Evolutionary conservation across 2,329 filamentous ascomycete species (phyloP).

Genomic region (Elsinoe batatas): DNA sequence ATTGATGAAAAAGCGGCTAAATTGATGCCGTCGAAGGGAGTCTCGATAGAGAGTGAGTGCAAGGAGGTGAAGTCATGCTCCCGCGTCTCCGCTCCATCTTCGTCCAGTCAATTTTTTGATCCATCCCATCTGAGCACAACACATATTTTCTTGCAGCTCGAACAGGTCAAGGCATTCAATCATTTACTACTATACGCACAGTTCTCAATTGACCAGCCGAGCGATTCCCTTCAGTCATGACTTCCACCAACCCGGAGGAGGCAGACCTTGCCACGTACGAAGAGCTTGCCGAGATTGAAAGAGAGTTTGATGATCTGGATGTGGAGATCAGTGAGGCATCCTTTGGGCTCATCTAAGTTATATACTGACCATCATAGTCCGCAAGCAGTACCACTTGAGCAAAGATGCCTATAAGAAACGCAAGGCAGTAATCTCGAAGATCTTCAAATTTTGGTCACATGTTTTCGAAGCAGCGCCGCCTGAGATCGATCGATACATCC

Average conservation of each 20-base stretch:
- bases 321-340: constrained; percentile 61
- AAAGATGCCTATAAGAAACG: constrained; percentile 68
- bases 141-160: not conserved
- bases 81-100: not conserved
- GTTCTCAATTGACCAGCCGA: not conserved
- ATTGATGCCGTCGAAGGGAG: no score
- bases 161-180: no score
- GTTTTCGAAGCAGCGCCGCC: constrained; percentile 79
- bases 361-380: constrained; percentile 43
- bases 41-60: no score
- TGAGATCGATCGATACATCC: constrained; percentile 81
- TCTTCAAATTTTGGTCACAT: constrained; percentile 88
- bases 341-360: not conserved
- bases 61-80: not conserved
- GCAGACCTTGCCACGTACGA: constrained; percentile 45
- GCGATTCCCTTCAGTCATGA: not conserved
- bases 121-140: not conserved
- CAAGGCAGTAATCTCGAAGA: constrained; percentile 56
- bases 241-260: not conserved
- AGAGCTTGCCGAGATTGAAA: constrained; percentile 68
- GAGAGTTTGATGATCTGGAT: constrained; percentile 75
- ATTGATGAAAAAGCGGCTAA: no score
- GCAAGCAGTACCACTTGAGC: constrained; percentile 59
- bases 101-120: not conserved
- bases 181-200: not conserved